Evolutionary conservation across 179 eudicot genomes (phyloP), one percentile per base, ranked within the genome.

Genomic region (Silene noctiflora): DNA sequence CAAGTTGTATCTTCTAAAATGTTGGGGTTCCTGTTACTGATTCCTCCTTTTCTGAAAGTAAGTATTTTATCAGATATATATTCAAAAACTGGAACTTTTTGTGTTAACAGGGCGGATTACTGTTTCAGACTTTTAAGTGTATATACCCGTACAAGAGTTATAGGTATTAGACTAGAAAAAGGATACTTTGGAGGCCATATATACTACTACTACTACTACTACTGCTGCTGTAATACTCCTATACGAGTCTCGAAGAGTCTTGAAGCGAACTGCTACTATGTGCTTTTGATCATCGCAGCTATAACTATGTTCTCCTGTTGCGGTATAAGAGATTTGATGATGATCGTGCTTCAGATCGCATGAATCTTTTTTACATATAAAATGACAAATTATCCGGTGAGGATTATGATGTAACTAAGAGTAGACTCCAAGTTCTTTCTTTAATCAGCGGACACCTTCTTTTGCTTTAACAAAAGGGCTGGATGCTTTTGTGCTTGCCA

Each of bases 401-500:
- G 67, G 16, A 25, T 71, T 48, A 22, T 70, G 48, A 69, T 70
- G 60, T 70, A 70, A 19, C 68, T 56, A 67, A 10, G 73, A 68
- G 63, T 39, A 66, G 22, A 51, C 76, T 81, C 51, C 48, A 63
- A 25, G 48, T 20, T 25, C 33, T 29, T 39, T 55, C 35, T 64
- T 63, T 13, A 62, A 44, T 10, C 8, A 17, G 60, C 22, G 60
- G 65, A 78, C 76, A 71, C 60, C 75, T 64, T 71, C 31, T 42
- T 70, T 61, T 65, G 74, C 84, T 82, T 82, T 82, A 66, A 42
- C 71, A 31, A 60, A 79, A 82, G 82, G 60, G 46, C 35, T 78
- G 72, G 79, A 75, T 82, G 79, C 85, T 79, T 78, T 81, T 71
- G 76, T 75, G 76, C 14, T 75, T 73, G 77, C 35, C 69, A 77